Evolutionary conservation across 208 protist species (phyloP), one percentile per base, ranked within the genome.

Genomic region (Lotmaria passim): DNA sequence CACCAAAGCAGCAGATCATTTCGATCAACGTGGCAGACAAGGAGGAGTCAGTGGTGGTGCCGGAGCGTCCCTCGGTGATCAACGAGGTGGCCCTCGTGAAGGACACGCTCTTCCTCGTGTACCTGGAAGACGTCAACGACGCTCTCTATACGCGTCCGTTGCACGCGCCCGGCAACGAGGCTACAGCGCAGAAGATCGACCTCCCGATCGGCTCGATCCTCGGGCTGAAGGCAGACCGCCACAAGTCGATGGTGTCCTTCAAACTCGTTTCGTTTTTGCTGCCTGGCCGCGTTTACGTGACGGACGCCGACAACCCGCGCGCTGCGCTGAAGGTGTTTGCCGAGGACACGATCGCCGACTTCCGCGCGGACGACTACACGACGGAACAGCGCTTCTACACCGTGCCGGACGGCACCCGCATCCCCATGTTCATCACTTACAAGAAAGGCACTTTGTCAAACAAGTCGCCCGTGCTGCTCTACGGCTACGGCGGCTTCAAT

Each of bases 401-500:
- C 31, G 93, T 91, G 14, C 75, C 68, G 10, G 96, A 98, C 69
- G 97, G 95, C 53, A 98, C 95, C 28, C 76, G 77, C 51, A 91
- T 98, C 60, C 97, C 97, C 43, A 97, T 98, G 87, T 98, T 98
- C 76, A 77, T 98, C 59, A 78, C 98, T 14, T 70, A 91, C 59
- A 77, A 78, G 61, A 96, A 96, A 63, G 83, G 83, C 19, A 31
- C 19, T 14, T 58, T 85, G n/a, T 84, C 86, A 7, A 60, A 91
- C 3, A 23, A 72, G 14, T 93, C 84, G 10, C 94, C 96, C n/a
- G 70, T 93, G 41, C 70, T 96, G 19, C 74, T 98, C 4, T 97
- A 98, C 80, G 96, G 90, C 53, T 98, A 98, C 81, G 96, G 96
- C 31, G 97, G 96, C 66, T 99, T 98, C 63, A 83, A 95, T 70